Conservation (phyloP, 108 stramenopile genomes). For the Pseudonitzschia multiseries region DNA sequence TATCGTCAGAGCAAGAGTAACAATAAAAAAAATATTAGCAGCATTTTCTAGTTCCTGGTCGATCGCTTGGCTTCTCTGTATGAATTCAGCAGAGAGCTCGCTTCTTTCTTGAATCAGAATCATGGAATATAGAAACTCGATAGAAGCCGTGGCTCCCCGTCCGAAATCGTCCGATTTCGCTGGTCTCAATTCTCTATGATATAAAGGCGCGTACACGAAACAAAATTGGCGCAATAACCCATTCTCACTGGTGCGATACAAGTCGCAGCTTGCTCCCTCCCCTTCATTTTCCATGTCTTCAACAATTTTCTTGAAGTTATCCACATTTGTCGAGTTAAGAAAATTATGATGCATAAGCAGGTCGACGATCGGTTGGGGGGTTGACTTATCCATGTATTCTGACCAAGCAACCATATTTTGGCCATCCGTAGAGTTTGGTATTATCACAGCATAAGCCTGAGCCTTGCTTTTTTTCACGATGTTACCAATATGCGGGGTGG, state of each 20-base stretch:
- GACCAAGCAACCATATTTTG: slow-evolving; percentile 6
- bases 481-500: slow-evolving; percentile 15
- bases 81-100: slow-evolving; percentile 20
- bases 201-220: slow-evolving; percentile 25
- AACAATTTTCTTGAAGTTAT: slow-evolving; percentile 11
- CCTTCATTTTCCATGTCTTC: slow-evolving; percentile 20
- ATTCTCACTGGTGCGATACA: slow-evolving; percentile 15
- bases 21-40: slow-evolving; percentile 21
- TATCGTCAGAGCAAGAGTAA: slow-evolving; percentile 20
- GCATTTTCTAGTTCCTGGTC: slow-evolving; percentile 3
- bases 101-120: slow-evolving; percentile 21
- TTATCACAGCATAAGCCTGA: slow-evolving; percentile 23
- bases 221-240: slow-evolving; percentile 16
- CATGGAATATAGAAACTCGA: slow-evolving; percentile 29
- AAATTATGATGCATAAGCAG: slow-evolving; percentile 19
- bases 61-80: slow-evolving; percentile 21
- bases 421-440: slow-evolving; percentile 17
- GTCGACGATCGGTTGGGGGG: slow-evolving; percentile 11
- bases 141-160: slow-evolving; percentile 21
- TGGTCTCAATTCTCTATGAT: slow-evolving; percentile 16
- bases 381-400: background rate
- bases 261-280: background rate
- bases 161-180: slow-evolving; percentile 25
- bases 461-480: background rate
- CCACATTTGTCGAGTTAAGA: background rate